Evolutionary conservation across 768 basidiomycete species (phyloP).

Genomic region (Leccinum longicurvipes): DNA sequence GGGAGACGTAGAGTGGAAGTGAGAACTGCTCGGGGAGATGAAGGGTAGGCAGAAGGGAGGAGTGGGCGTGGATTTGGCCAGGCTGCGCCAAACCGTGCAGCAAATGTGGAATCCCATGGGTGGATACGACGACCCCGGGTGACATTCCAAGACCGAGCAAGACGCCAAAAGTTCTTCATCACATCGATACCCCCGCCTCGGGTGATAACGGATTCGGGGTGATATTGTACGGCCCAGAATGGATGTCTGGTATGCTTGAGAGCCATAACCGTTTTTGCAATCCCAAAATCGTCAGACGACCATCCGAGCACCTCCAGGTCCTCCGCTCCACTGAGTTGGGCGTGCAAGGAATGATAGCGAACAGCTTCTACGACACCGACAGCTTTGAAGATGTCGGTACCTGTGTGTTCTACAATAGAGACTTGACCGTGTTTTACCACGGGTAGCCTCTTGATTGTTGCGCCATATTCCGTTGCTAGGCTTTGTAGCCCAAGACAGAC

Average conservation of each 20-base stretch:
- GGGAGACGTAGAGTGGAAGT: slow-evolving; percentile 43
- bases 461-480: slow-evolving; percentile 63
- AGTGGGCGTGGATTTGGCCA: slow-evolving; percentile 52
- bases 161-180: slow-evolving; percentile 69
- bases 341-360: slow-evolving; percentile 78
- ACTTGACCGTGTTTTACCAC: slow-evolving; percentile 81
- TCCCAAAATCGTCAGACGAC: slow-evolving; percentile 63
- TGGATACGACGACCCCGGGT: slow-evolving; percentile 34
- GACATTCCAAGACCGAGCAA: slow-evolving; percentile 58
- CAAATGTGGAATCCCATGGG: slow-evolving; percentile 41
- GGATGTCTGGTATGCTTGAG: slow-evolving; percentile 59
- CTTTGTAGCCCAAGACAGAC: slow-evolving; percentile 85
- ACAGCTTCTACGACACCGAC: slow-evolving; percentile 57
- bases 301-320: slow-evolving; percentile 69
- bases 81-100: slow-evolving; percentile 41
- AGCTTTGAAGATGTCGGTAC: slow-evolving; percentile 58
- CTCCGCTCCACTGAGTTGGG: slow-evolving; percentile 42
- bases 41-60: slow-evolving; percentile 16
- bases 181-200: slow-evolving; percentile 65
- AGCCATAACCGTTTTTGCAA: slow-evolving; percentile 74
- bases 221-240: slow-evolving; percentile 89
- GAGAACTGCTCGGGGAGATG: slow-evolving; percentile 28
- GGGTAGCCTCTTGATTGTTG: slow-evolving; percentile 51
- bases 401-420: slow-evolving; percentile 57
- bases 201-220: slow-evolving; percentile 82